Evolutionary conservation across 2,329 filamentous ascomycete species (phyloP), one percentile per base, ranked within the genome.

Genomic region (Fusarium setosum): DNA sequence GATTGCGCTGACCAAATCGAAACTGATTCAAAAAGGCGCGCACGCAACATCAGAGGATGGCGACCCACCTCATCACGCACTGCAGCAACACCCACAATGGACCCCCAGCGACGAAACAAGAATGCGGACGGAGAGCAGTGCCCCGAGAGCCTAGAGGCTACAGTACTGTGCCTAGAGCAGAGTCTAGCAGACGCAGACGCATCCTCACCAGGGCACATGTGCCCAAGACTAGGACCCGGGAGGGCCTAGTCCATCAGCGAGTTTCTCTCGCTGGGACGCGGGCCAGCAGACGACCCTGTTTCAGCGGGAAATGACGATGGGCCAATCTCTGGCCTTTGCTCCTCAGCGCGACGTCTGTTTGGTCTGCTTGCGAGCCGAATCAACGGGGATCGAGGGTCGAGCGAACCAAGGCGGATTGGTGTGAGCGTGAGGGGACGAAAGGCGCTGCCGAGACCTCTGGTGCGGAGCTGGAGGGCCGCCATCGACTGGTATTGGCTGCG

Each of bases 301-400:
- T 72, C 69, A 71, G 61, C 57, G 69, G 69, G 69, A 72, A 72
- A 72, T 72, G 69, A 72, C 44, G 54, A 71, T 69, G 63, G 67
- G 67, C 67, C 69, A 72, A 72, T 72, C 65, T 67, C 64, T 68
- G 64, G 59, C 53, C 58, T 62, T 49, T 64, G 51, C 61, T 56
- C 23, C 17, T 44, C 20, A 58, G 51, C 20, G 35, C 34, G 44
- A 35, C 62, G 47, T 63, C 53, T 61, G 56, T 63, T 55, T 62
- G 59, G 63, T 37, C 35, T 32, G 35, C 40, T 54, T 21, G 49
- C 34, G 62, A 56, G 41, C 31, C 35, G 24, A 54, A 51, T 48
- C 45, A 37, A 32, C 44, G 21, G 24, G 50, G 59, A 41, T 41
- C 31, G 54, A 54, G 59, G 37, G 53, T 40, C 38, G 55, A 57